Evolutionary conservation across 2,329 filamentous ascomycete species (phyloP).

Genomic region (Apiospora kogelbergensis): DNA sequence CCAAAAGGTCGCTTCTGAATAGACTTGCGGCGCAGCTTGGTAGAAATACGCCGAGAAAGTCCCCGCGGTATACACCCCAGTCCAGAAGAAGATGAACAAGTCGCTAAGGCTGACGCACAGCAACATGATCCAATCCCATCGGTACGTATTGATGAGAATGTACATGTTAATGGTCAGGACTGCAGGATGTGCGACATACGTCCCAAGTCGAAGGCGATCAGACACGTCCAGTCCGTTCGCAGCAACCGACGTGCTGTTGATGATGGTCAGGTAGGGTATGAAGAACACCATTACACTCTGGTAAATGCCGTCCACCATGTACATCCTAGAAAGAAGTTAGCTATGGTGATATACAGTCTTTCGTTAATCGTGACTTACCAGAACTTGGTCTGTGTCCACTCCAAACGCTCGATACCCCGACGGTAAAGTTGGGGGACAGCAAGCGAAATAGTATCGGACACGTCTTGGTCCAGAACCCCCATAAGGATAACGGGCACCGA

Average conservation of each 20-base stretch:
- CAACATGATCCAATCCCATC: slow-evolving; percentile 96
- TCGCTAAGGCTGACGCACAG: slow-evolving; percentile 81
- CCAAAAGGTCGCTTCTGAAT: slow-evolving; percentile 84
- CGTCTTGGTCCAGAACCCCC: slow-evolving; percentile 96
- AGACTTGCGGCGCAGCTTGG: slow-evolving; percentile 74
- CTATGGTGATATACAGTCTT: neutral
- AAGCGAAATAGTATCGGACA: slow-evolving; percentile 88
- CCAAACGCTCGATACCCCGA: slow-evolving; percentile 89
- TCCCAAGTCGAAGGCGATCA: slow-evolving; percentile 81
- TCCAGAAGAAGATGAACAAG: slow-evolving; percentile 92
- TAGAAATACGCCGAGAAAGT: slow-evolving; percentile 63
- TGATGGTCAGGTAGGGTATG: slow-evolving; percentile 82
- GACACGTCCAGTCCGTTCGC: slow-evolving; percentile 72
- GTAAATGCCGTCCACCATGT: slow-evolving; percentile 94
- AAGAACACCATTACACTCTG: slow-evolving; percentile 94
- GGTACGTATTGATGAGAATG: slow-evolving; percentile 92
- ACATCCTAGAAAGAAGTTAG: slow-evolving; percentile 60
- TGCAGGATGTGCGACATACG: slow-evolving; percentile 81
- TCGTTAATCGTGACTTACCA: slow-evolving; percentile 63
- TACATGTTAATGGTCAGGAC: slow-evolving; percentile 91
- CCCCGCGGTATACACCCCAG: slow-evolving; percentile 72
- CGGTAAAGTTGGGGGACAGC: slow-evolving; percentile 95
- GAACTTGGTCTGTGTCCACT: slow-evolving; percentile 96
- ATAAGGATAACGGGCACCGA: slow-evolving; percentile 93
- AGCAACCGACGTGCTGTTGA: slow-evolving; percentile 66